Conservation (phyloP, 768 basidiomycete genomes). For the Pisolithus albus region DNA sequence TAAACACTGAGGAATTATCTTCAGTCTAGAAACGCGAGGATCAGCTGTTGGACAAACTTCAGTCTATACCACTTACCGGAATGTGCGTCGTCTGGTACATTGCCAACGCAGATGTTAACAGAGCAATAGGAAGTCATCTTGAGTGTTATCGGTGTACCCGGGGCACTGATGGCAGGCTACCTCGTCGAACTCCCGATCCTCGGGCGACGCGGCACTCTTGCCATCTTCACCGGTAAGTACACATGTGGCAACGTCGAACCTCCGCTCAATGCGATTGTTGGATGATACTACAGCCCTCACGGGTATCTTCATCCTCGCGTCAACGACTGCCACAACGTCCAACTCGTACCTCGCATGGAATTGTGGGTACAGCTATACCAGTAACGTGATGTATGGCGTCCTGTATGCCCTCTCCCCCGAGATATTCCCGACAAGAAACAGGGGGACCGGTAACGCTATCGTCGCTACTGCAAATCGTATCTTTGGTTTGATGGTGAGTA, state of each 20-base stretch:
- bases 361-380: conserved; percentile 51
- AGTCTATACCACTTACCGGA: conserved; percentile 66
- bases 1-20: not conserved
- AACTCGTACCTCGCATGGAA: conserved; percentile 51
- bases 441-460: conserved; percentile 52
- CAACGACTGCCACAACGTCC: conserved; percentile 49
- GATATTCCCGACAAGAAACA: conserved; percentile 46
- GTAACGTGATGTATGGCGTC: conserved; percentile 52
- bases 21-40: conserved; percentile 57
- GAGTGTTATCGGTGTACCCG: conserved; percentile 51
- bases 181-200: conserved; percentile 44
- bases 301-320: conserved; percentile 51
- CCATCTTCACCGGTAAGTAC: conserved; percentile 40
- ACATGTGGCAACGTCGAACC: not conserved
- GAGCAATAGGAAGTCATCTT: conserved; percentile 44
- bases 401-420: conserved; percentile 40
- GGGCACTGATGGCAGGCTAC: conserved; percentile 49
- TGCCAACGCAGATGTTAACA: conserved; percentile 5
- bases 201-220: conserved; percentile 49
- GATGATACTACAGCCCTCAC: conserved; percentile 33
- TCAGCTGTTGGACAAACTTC: conserved; percentile 65
- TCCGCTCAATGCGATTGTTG: not conserved
- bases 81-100: conserved; percentile 31
- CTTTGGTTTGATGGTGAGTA: conserved; percentile 51
- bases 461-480: conserved; percentile 47